A percentile compares a stretch with the other conserved stretches of the same genome.
These are phyloP conservation scores for Puccinia hordei DNA, from an alignment of 1,284 basidiomycete species.

Conservation along the genomic window DNA sequence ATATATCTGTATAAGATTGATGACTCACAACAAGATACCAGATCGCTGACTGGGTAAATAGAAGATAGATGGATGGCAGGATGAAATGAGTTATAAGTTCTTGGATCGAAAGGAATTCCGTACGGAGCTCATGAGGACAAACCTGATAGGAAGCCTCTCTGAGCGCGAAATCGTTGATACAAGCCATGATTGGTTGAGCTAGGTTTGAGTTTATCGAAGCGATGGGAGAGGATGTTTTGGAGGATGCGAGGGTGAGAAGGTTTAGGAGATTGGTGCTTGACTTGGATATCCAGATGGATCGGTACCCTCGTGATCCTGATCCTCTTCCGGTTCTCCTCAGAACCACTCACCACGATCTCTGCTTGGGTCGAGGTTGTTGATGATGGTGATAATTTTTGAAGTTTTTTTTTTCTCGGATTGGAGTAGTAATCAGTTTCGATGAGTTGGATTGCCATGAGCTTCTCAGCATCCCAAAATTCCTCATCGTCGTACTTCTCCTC, in stretches of 20 bases:
- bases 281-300: not conserved
- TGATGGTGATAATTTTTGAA: not conserved
- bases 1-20: no score
- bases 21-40: slow-evolving; percentile 47
- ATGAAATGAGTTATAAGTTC: no score
- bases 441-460: not conserved
- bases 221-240: not conserved
- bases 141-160: not conserved
- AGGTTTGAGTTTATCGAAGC: not conserved
- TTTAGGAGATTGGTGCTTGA: not conserved
- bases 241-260: no score
- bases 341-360: not conserved
- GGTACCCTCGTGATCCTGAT: no score
- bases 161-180: not conserved
- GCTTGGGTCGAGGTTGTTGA: not conserved
- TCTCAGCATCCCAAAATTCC: not conserved
- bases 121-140: not conserved
- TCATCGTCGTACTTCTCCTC: not conserved
- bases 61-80: not conserved
- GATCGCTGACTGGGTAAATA: slow-evolving; percentile 24
- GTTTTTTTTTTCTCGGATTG: not conserved
- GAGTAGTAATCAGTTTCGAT: slow-evolving; percentile 1
- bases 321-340: not conserved
- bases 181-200: not conserved
- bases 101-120: not conserved